Base-by-base conservation (phyloP, 176 grass and related monocot species). In the Zoysia japonica region DNA sequence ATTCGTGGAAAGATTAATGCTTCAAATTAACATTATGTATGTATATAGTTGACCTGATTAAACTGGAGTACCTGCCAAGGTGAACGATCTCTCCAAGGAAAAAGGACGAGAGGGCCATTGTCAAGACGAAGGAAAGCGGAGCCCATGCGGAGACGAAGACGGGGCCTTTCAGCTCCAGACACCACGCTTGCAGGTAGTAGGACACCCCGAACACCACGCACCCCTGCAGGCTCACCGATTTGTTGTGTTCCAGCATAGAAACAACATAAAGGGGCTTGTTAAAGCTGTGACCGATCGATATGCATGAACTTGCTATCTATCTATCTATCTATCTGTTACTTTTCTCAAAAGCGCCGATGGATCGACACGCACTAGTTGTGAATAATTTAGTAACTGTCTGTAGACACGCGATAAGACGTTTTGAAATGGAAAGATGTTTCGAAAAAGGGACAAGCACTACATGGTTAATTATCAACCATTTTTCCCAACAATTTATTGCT, bases 171-270 rank as follows among this genome's bases (percentile, higher is more conserved):
- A 67, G 53, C 73, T 52, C 70, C 5, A 86, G 51, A 38, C 67
- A 73, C 84, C 76, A 86, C 9, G 75, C 76, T 86, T 80, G 84
- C 50, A 87, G 65, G 36, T 82, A 82, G 65, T 71, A 82, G 38
- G 39, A 51, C 40, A 82, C 48, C 6, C 49, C 85, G 2, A 71
- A 53, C 74, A 75, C 75, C 39, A 65, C 74, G 19, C 82, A 17
- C 40, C 49, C 85, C 85, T 82, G 62, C 0, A 11, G 5, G 44
- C 7, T 49, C 48, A 49, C 36, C 61, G 14, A 56, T 17, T 44
- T 7, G 6, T 28, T 28, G 28, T 28, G 28, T 48, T 47, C n/a
- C 20, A 61, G n/a, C 42, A 20, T 3, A 9, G 17, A 12, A 14
- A 51, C 28, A 28, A 28, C 28, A 28, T 28, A 20, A 52, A 82